phyloP scores from a whole-genome alignment of 176 grass and related monocot genomes.

The Neostapfia colusana region DNA sequence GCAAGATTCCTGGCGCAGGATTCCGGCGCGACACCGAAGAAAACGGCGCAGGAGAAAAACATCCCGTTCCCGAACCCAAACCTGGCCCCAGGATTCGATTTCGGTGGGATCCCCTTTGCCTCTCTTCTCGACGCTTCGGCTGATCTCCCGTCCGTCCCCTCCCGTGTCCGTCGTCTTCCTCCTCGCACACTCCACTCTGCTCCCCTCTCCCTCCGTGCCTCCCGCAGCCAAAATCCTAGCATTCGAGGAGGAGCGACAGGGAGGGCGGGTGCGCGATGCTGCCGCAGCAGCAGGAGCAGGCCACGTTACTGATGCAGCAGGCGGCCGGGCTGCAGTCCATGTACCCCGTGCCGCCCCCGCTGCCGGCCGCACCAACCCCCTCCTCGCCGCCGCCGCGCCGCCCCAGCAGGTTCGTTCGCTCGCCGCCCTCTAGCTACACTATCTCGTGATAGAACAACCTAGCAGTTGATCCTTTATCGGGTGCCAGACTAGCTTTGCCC shows the following conservation, averaged over 20 bases:
- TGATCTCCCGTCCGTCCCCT: neutral
- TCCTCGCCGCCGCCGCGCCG: slow-evolving; percentile 57
- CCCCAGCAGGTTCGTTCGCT: slow-evolving; percentile 43
- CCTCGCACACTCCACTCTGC: neutral
- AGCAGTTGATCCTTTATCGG: neutral
- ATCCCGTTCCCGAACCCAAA: neutral
- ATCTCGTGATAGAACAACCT: neutral
- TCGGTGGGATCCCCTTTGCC: neutral
- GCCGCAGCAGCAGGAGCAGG: slow-evolving; percentile 62
- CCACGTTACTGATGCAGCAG: slow-evolving; percentile 62
- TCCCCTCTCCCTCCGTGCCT: neutral
- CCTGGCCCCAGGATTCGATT: neutral
- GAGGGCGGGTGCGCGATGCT: slow-evolving; percentile 28
- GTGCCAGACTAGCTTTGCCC: neutral
- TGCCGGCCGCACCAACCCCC: slow-evolving; percentile 50
- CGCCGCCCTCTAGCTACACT: neutral
- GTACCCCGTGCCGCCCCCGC: slow-evolving; percentile 53
- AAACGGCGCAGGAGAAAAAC: neutral
- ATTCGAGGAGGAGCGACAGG: slow-evolving; percentile 12
- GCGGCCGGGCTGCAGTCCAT: slow-evolving; percentile 58
- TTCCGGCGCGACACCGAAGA: neutral
- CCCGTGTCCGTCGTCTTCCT: neutral
- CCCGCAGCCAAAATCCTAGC: slow-evolving; percentile 33
- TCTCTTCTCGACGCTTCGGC: neutral
- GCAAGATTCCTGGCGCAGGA: too few species aligned